These are phyloP conservation scores for Podaxis sp. DNA, from an alignment of 768 basidiomycete species.

Conservation along the genomic window DNA sequence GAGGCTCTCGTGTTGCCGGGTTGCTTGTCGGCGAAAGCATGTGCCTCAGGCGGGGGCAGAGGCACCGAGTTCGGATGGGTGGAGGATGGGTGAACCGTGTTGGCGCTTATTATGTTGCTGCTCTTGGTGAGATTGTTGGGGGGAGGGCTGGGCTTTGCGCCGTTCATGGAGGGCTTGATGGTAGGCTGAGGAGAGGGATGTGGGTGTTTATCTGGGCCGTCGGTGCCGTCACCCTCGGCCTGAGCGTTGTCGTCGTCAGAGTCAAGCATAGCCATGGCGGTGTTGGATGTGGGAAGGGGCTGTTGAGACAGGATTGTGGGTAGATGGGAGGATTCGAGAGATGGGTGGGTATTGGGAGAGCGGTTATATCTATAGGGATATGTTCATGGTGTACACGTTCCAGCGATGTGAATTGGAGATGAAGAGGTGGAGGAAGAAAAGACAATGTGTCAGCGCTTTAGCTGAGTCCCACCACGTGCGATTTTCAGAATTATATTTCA, in stretches of 20 bases:
- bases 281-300: slow-evolving; percentile 7
- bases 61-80: slow-evolving; percentile 33
- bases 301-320: not conserved
- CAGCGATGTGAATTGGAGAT: slow-evolving; percentile 16
- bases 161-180: slow-evolving; percentile 19
- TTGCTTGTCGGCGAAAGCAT: slow-evolving; percentile 46
- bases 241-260: slow-evolving; percentile 50
- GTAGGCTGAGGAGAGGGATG: slow-evolving; percentile 30
- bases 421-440: slow-evolving; percentile 1
- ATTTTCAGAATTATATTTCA: not conserved
- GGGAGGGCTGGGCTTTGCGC: not conserved
- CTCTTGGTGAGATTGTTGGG: slow-evolving; percentile 9
- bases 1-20: slow-evolving; percentile 46
- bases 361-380: slow-evolving; percentile 34
- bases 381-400: slow-evolving; percentile 42
- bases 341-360: slow-evolving; percentile 13
- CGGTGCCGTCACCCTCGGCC: slow-evolving; percentile 52
- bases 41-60: slow-evolving; percentile 50
- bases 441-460: not conserved
- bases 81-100: slow-evolving; percentile 11
- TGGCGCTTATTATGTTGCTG: slow-evolving; percentile 17
- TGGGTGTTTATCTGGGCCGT: slow-evolving; percentile 61
- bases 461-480: not conserved
- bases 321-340: slow-evolving; percentile 19
- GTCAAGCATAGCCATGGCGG: slow-evolving; percentile 42